These are phyloP conservation scores for Rhododendron ovatum DNA, from an alignment of 148 eudicot species.

Conservation along the genomic window DNA sequence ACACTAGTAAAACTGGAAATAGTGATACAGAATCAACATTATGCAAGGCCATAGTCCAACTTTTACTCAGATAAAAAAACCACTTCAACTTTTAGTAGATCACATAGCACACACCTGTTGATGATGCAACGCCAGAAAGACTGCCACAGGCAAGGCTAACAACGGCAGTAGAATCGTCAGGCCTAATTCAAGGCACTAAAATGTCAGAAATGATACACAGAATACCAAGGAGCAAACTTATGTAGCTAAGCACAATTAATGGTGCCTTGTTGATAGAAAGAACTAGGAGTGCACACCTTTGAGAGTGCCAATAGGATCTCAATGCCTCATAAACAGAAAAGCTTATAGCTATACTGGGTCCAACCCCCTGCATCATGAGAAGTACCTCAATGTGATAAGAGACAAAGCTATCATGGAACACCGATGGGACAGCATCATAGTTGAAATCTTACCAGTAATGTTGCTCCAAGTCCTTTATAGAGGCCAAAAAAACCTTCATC, in stretches of 20 bases:
- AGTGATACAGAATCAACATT: not conserved
- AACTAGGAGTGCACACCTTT: conserved; percentile 39
- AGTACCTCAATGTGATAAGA: not conserved
- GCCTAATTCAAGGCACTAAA: conserved; percentile 35
- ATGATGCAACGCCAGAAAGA: conserved; percentile 71
- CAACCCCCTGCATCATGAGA: conserved; percentile 66
- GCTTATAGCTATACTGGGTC: conserved; percentile 88
- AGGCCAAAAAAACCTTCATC: conserved; percentile 80
- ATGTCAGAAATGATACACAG: conserved; percentile 4
- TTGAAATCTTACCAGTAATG: conserved; percentile 59
- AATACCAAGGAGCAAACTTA: not conserved
- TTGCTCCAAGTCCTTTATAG: conserved; percentile 87
- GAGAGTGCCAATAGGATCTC: conserved; percentile 62
- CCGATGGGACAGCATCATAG: not conserved
- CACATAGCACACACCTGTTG: conserved; percentile 44
- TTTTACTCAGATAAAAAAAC: not conserved
- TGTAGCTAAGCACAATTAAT: not conserved
- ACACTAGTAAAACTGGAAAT: not conserved
- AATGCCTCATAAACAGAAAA: conserved; percentile 74
- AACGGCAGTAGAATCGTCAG: conserved; percentile 46
- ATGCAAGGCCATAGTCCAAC: not conserved
- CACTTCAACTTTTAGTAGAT: not conserved
- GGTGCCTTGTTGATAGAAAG: not conserved
- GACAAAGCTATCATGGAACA: not conserved
- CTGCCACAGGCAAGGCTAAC: conserved; percentile 80